Evolutionary conservation across 2,329 filamentous ascomycete genomes (phyloP).

Genomic region (Chaetomium sp.): DNA sequence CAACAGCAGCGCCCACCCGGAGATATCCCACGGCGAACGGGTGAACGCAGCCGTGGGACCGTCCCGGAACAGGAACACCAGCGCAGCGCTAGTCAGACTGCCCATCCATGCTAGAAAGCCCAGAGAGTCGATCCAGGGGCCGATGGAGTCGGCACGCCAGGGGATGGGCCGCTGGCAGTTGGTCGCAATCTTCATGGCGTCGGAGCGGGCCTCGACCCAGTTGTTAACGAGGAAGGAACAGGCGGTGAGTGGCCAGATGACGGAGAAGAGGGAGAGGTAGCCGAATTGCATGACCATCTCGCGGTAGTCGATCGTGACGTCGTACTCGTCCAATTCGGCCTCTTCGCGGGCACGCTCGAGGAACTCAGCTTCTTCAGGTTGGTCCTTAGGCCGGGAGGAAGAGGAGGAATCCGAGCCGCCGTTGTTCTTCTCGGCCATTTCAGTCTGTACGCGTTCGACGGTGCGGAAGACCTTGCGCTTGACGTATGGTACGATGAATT

Average conservation of each 20-base stretch:
- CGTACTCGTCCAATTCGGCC: conserved; percentile 74
- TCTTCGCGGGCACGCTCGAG: conserved; percentile 76
- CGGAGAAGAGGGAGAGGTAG: conserved; percentile 84
- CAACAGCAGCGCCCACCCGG: conserved; percentile 72
- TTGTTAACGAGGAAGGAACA: conserved; percentile 90
- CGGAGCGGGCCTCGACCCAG: conserved; percentile 89
- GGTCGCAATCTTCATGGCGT: conserved; percentile 88
- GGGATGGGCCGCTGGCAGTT: conserved; percentile 86
- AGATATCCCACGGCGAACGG: conserved; percentile 63
- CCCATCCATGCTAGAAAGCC: conserved; percentile 92
- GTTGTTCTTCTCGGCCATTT: conserved; percentile 46
- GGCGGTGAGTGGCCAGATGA: conserved; percentile 89
- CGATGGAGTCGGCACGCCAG: conserved; percentile 86
- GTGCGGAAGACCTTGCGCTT: conserved; percentile 75
- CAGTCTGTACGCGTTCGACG: conserved; percentile 66
- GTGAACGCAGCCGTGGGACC: conserved; percentile 45
- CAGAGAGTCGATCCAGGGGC: conserved; percentile 81
- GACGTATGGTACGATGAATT: conserved; percentile 76
- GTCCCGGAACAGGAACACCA: conserved; percentile 83
- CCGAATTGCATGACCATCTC: conserved; percentile 88
- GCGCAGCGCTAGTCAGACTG: conserved; percentile 75
- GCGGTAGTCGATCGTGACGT: conserved; percentile 82
- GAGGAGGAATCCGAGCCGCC: not conserved
- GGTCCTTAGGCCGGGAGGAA: conserved; percentile 43
- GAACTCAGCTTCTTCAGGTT: conserved; percentile 72